phyloP scores from a whole-genome alignment of 495 filamentous ascomycete species.

The Gamarada debralockiae region DNA sequence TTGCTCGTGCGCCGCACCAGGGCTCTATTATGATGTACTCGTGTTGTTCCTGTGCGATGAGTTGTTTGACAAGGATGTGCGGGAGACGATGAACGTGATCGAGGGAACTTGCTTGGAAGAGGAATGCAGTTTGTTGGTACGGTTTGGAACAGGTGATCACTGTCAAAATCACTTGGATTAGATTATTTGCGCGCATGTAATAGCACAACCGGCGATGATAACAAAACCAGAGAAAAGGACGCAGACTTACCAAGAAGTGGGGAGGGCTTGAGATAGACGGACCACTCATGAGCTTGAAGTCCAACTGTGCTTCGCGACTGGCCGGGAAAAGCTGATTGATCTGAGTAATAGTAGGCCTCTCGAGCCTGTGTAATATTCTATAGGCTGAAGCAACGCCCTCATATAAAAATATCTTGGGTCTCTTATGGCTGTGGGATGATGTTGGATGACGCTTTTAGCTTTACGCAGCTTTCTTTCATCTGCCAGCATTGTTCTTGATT shows the following conservation, averaged over 20 bases:
- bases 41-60: slow-evolving; percentile 18
- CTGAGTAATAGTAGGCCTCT: slow-evolving; percentile 10
- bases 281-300: slow-evolving; percentile 17
- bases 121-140: not conserved
- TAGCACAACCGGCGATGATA: slow-evolving; percentile 9
- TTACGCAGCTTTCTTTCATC: slow-evolving; percentile 5
- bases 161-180: slow-evolving; percentile 22
- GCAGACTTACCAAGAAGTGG: slow-evolving; percentile 19
- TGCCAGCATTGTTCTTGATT: slow-evolving; percentile 11
- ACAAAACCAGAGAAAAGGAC: not conserved
- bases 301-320: slow-evolving; percentile 11
- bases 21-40: slow-evolving; percentile 7
- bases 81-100: not conserved
- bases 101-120: not conserved
- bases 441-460: slow-evolving; percentile 22
- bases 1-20: slow-evolving; percentile 14
- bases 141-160: slow-evolving; percentile 14
- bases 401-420: slow-evolving; percentile 5
- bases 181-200: slow-evolving; percentile 9
- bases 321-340: slow-evolving; percentile 12
- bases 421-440: slow-evolving; percentile 15
- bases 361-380: slow-evolving; percentile 1
- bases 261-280: slow-evolving; percentile 15
- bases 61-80: slow-evolving; percentile 15
- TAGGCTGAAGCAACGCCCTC: slow-evolving; percentile 11